Base-by-base conservation (phyloP, 2,329 filamentous ascomycete genomes). In the Emmonsiellopsis sp. region DNA sequence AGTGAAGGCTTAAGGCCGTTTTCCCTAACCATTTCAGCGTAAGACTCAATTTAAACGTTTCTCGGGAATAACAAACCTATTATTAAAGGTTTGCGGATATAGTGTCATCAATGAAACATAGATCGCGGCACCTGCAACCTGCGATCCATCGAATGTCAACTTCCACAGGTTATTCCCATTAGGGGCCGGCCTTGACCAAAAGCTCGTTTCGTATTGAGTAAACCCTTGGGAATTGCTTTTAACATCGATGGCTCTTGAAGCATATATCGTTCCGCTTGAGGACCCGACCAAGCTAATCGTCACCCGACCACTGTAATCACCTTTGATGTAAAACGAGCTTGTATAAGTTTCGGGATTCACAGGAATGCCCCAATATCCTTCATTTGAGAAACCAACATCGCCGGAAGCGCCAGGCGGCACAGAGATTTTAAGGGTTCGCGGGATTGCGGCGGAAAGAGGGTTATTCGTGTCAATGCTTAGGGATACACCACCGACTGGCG, bases 1-100 rank as follows among this genome's bases (percentile, higher is more conserved):
- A 85, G 67, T 50, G 84, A 80, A 7, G 74, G 65, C 5, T 81
- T 70, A 41, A 83, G 68, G 0, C 83, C 83, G 59, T 85, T 85
- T 46, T 59, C 46, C 26, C 65, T 63, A 20, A 15, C 26, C 5
- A 11, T n/a, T 35, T 20, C 37, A 40, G 31, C 16, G 5, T n/a
- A 13, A n/a, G 15, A 35, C 13, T 57, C 8, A 63, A 54, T 3
- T 61, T 65, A 52, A 66, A 63, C 7, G 61, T n/a, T 13, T 13
- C 16, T 7, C 3, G 56, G 55, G 26, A 52, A 55, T 0, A 61
- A 30, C 51, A 54, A n/a, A 61, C 57, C 48, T 73, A 55, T 73
- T 70, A 58, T 82, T 82, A 65, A 78, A 83, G 0, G 80, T 83
- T 0, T 79, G 78, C 2, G 80, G 81, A 66, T 83, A 84, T 11